Conservation (phyloP, 371 early-diverging fungal genomes). For the Amoeboaphelidium occidentale region DNA sequence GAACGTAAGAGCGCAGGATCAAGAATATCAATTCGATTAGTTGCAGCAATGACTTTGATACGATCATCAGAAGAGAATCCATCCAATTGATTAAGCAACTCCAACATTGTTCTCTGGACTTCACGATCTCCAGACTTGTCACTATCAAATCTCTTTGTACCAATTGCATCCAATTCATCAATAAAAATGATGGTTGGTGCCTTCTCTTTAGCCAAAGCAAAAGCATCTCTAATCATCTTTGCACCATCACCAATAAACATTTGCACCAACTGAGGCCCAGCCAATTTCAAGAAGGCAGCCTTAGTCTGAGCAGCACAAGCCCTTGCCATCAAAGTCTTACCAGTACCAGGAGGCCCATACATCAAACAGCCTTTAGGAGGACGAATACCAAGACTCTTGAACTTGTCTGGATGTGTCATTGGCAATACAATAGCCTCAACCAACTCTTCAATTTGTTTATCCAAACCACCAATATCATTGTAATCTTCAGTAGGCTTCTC, state of each 20-base stretch:
- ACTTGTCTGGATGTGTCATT: slow-evolving; percentile 89
- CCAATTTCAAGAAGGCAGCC: slow-evolving; percentile 85
- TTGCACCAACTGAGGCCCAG: slow-evolving; percentile 96
- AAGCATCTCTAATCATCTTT: slow-evolving; percentile 94
- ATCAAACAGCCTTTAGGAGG: slow-evolving; percentile 96
- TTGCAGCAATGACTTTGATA: slow-evolving; percentile 99
- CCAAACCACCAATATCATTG: slow-evolving; percentile 95
- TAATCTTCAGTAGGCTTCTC: slow-evolving; percentile 99
- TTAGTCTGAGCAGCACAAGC: slow-evolving; percentile 97
- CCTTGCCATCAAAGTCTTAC: slow-evolving; percentile 86
- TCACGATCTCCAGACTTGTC: slow-evolving; percentile 98
- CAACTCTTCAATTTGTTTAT: slow-evolving; percentile 96
- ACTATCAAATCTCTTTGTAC: slow-evolving; percentile 95
- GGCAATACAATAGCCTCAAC: slow-evolving; percentile 98
- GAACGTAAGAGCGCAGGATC: slow-evolving; percentile 98
- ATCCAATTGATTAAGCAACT: slow-evolving; percentile 97
- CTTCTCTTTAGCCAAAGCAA: slow-evolving; percentile 95
- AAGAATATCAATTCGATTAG: slow-evolving; percentile 98
- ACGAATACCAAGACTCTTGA: slow-evolving; percentile 86
- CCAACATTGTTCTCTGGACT: slow-evolving; percentile 99
- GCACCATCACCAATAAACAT: slow-evolving; percentile 99
- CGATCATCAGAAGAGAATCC: slow-evolving; percentile 91
- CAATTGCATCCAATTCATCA: slow-evolving; percentile 99
- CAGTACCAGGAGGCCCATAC: slow-evolving; percentile 83
- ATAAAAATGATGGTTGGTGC: slow-evolving; percentile 99